Evolutionary conservation across 495 filamentous ascomycete genomes (phyloP), one percentile per base, ranked within the genome.

Genomic region (Aspergillus bertholletiae): DNA sequence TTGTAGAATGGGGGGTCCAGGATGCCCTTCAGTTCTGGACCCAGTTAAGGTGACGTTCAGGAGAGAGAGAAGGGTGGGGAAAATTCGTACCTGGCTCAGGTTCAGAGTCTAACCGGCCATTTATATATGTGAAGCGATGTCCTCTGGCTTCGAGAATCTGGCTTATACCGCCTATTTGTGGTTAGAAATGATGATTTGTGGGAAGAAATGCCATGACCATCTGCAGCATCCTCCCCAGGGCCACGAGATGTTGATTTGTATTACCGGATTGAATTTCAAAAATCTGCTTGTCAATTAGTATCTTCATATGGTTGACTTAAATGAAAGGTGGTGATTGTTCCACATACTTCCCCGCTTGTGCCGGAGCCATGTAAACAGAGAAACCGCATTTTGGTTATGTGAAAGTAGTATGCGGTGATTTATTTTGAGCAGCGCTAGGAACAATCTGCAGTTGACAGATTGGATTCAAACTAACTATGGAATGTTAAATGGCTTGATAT

Each of bases 241-340:
- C 34, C 34, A 37, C 34, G 20, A 40, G 48, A 35, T 35, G 5
- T 34, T 51, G 11, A 35, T 23, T 23, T 32, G n/a, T 43, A 24
- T 39, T 62, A 66, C 63, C 63, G n/a, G 60, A 52, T 59, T 75
- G 72, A 55, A 75, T 71, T 49, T 74, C 69, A 58, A 75, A 69
- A 37, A 75, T 72, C 72, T 75, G 49, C 7, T 17, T 9, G 20
- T 13, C n/a, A 26, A 8, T 22, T 37, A 28, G 35, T 49, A 7
- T 4, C 30, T 30, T 24, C 20, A n/a, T 18, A 12, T n/a, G 8
- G 52, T 63, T 34, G 62, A 60, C 22, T 24, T 52, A 22, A 12
- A 17, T 39, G 5, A 15, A n/a, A 39, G 13, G 15, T n/a, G 23
- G 13, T 41, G 21, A 12, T 50, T 28, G 18, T 43, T 22, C 20